Percentiles rank a stretch among this genome's conserved stretches.
Evolutionary conservation across 1,139 yeast genomes (phyloP).

Genomic region (Torulaspora pretoriensis): DNA sequence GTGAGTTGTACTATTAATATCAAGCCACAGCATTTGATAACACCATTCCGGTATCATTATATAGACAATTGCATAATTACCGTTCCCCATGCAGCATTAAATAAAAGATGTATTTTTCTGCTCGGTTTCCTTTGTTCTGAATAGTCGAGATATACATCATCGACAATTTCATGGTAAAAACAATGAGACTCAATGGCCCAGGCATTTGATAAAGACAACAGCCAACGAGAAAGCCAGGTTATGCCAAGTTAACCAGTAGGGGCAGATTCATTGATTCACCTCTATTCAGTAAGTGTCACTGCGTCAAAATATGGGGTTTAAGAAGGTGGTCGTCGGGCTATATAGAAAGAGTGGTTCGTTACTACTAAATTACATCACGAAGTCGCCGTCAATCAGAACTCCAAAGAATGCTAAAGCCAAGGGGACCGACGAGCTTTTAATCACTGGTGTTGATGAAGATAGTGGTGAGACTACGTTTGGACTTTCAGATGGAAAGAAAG

Average conservation of each 20-base stretch:
- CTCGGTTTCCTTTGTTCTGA: not conserved
- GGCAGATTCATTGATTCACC: not conserved
- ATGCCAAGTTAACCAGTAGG: not conserved
- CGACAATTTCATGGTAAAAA: not conserved
- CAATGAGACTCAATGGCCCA: too few relatives aligned
- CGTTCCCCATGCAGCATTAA: not conserved
- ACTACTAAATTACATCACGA: not conserved
- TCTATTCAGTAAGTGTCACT: not conserved
- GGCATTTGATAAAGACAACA: too few relatives aligned
- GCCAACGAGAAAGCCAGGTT: not conserved
- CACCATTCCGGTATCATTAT: constrained; percentile 1
- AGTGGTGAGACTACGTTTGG: too few relatives aligned
- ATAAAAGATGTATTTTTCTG: not conserved
- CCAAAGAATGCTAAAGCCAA: constrained; percentile 2
- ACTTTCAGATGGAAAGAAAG: too few relatives aligned
- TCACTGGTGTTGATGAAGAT: too few relatives aligned
- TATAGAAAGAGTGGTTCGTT: constrained; percentile 1
- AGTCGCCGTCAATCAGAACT: not conserved
- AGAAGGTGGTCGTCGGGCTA: constrained; percentile 7
- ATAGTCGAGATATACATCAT: not conserved
- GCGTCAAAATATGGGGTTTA: constrained; percentile 10
- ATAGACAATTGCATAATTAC: constrained; percentile 8
- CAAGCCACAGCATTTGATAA: not conserved
- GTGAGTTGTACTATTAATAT: constrained; percentile 7
- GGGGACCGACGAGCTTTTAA: too few relatives aligned